These are phyloP conservation scores for Ceratobasidium sp. DNA, from an alignment of 1,284 basidiomycete species.

Conservation along the genomic window DNA sequence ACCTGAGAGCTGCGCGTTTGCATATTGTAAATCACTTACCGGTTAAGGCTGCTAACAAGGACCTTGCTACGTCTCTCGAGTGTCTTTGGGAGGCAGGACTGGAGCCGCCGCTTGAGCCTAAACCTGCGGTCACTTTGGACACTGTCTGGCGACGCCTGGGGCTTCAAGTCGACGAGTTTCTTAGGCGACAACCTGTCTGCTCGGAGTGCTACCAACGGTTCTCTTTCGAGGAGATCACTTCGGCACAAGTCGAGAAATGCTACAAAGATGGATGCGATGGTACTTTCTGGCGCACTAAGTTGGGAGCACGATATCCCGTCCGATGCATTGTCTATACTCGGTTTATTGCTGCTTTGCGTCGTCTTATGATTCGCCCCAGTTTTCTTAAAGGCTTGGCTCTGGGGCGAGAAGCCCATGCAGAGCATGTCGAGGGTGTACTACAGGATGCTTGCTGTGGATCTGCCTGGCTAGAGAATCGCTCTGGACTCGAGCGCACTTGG, in stretches of 20 bases:
- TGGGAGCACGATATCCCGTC: not conserved
- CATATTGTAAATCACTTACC: not conserved
- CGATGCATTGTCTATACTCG: conserved; percentile 11
- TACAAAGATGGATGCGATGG: not conserved
- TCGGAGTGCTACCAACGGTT: conserved; percentile 8
- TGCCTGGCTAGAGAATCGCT: not conserved
- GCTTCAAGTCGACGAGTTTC: not conserved
- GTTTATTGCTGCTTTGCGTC: not conserved
- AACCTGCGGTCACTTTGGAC: not conserved
- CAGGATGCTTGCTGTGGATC: conserved; percentile 12
- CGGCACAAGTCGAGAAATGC: not conserved
- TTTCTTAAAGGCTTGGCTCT: not conserved
- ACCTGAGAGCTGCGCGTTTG: not conserved
- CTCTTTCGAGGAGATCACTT: not conserved
- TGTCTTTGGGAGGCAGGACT: not conserved
- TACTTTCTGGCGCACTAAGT: not conserved
- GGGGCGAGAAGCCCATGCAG: not conserved
- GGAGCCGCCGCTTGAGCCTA: not conserved
- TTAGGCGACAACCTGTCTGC: conserved; percentile 1
- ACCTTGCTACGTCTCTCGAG: not conserved
- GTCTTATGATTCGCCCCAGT: not conserved
- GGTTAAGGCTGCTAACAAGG: not conserved
- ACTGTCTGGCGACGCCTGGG: not conserved
- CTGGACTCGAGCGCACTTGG: not conserved
- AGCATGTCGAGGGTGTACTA: not conserved